Evolutionary conservation across 257 asterid genomes (phyloP).

Genomic region (Leptodermis oblonga): DNA sequence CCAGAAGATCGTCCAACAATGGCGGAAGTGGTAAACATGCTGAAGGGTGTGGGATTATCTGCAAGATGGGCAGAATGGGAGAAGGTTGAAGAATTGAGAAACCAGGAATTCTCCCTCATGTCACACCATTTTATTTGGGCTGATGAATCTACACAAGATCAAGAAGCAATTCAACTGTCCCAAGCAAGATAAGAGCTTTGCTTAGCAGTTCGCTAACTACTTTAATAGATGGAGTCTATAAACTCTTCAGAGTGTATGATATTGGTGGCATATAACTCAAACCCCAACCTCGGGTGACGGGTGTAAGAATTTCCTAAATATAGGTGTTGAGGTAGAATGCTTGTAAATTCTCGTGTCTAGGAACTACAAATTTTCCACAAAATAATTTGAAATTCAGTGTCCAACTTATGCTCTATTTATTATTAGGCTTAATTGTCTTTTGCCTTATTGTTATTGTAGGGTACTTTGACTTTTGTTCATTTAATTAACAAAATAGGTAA

Average conservation of each 20-base stretch:
- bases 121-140: conserved; percentile 65
- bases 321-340: too few species aligned
- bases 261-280: too few species aligned
- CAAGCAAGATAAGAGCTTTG: conserved; percentile 52
- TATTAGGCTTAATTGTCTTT: too few species aligned
- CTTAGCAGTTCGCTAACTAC: not conserved
- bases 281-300: not conserved
- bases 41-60: conserved; percentile 70
- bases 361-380: too few species aligned
- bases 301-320: too few species aligned
- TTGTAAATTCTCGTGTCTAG: too few species aligned
- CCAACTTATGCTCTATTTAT: too few species aligned
- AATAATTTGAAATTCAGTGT: too few species aligned
- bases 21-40: conserved; percentile 71
- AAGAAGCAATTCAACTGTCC: conserved; percentile 78
- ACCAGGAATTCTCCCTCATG: conserved; percentile 45
- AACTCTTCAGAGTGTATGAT: too few species aligned
- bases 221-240: not conserved
- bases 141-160: conserved; percentile 70
- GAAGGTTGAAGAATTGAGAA: conserved; percentile 54
- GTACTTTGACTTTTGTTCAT: too few species aligned
- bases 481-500: too few species aligned
- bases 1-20: conserved; percentile 86
- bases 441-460: too few species aligned
- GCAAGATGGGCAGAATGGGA: conserved; percentile 97